These are phyloP conservation scores for Halenospora varia DNA, from an alignment of 495 filamentous ascomycete species.

Conservation along the genomic window DNA sequence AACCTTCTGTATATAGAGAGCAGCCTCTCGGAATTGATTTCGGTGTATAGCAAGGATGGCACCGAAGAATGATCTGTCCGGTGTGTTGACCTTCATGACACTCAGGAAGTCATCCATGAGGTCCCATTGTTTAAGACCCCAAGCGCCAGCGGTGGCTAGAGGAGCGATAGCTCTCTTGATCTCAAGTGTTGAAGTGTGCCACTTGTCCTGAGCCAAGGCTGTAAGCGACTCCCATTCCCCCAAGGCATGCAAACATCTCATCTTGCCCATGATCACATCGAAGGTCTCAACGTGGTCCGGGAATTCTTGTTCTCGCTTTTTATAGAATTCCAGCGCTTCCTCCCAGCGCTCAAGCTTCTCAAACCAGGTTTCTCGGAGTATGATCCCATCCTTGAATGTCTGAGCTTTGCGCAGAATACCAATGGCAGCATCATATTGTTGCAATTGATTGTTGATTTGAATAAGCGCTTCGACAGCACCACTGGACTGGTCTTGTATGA, in stretches of 20 bases:
- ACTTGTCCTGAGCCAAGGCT: constrained; percentile 83
- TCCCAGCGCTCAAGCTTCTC: constrained; percentile 98
- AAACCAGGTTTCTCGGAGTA: constrained; percentile 94
- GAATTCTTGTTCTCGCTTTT: constrained; percentile 61
- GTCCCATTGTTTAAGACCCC: constrained; percentile 95
- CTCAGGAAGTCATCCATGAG: constrained; percentile 94
- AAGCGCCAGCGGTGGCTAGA: constrained; percentile 92
- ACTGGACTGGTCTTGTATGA: constrained; percentile 94
- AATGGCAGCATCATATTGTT: constrained; percentile 95
- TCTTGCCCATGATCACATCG: constrained; percentile 97
- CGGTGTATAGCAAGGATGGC: constrained; percentile 91
- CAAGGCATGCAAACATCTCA: constrained; percentile 95
- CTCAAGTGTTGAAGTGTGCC: constrained; percentile 79
- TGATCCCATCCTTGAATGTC: constrained; percentile 86
- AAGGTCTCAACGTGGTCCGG: constrained; percentile 65
- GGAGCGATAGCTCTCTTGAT: constrained; percentile 85
- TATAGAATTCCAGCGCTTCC: constrained; percentile 89
- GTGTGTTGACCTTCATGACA: constrained; percentile 89
- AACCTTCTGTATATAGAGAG: constrained; percentile 80
- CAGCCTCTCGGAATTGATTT: constrained; percentile 88
- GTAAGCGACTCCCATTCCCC: constrained; percentile 96
- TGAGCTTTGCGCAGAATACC: constrained; percentile 94
- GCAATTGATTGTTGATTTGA: constrained; percentile 96
- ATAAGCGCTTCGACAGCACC: constrained; percentile 94
- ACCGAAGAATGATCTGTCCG: constrained; percentile 95